Base-by-base conservation (phyloP, 2,329 filamentous ascomycete species). In the Lecanicillium sp. region DNA sequence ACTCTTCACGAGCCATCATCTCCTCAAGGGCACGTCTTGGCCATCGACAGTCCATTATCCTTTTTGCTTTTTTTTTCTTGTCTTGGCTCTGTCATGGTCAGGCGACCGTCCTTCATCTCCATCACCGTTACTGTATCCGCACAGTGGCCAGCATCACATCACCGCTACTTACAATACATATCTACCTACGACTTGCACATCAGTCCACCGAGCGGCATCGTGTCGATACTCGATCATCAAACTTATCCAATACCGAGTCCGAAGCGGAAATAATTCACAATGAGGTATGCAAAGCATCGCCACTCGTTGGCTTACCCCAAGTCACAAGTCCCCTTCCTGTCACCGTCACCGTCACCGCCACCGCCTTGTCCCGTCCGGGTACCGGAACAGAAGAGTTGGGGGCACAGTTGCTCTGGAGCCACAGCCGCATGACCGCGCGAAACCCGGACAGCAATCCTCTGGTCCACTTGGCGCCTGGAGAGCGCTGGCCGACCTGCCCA, bases 351-450 rank as follows among this genome's bases (percentile, higher is more conserved):
- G 19, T 46, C 10, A 29, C 26, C 11, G 11, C 23, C n/a, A 21
- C n/a, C 5, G 15, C n/a, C 12, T 21, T 12, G 7, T 27, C 32
- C 30, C 35, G 29, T 23, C 24, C 44, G 44, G 44, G 44, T 46
- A 46, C 44, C 44, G 44, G 35, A 46, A 32, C 44, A 46, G 42
- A 44, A n/a, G 7, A n/a, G 12, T 37, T 15, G 41, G 23, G 14
- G 29, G 3, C 10, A n/a, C 7, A 32, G 14, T 26, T 15, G 17
- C 27, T 23, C 8, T 23, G 14, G 19, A n/a, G 26, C 9, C 15
- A 40, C 20, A 19, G 35, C 35, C 11, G 9, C 35, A 37, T 37
- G 35, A 37, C 35, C 2, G 20, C 35, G 19, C 7, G 9, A 8
- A 20, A 11, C 33, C 11, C 10, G 19, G 33, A 8, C 14, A n/a